These are phyloP conservation scores for Parsonsia alboflavescens DNA, from an alignment of 257 asterid genomes.

Conservation along the genomic window DNA sequence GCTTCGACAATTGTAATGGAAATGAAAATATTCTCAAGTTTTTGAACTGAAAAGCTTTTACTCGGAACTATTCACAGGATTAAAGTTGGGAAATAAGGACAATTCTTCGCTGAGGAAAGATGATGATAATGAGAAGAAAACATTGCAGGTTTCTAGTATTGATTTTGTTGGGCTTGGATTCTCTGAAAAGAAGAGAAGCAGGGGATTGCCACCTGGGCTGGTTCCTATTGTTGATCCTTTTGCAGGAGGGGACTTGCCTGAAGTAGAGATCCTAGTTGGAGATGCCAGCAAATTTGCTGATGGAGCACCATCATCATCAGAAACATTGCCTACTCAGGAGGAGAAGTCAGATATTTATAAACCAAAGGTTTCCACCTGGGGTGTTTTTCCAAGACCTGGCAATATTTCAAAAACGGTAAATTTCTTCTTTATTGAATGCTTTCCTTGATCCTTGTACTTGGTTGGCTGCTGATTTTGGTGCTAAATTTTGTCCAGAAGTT, in stretches of 20 bases:
- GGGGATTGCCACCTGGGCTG: constrained; percentile 77
- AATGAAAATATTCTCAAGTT: not conserved
- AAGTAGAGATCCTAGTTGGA: constrained; percentile 79
- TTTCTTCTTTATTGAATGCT: constrained; percentile 6
- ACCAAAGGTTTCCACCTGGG: constrained; percentile 99
- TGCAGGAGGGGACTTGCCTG: constrained; percentile 60
- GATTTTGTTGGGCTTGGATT: constrained; percentile 89
- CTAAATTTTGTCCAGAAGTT: not conserved
- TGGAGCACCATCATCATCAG: constrained; percentile 18
- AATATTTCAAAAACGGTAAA: constrained; percentile 80
- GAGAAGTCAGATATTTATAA: constrained; percentile 50
- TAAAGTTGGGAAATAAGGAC: constrained; percentile 31
- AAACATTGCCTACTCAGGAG: constrained; percentile 23
- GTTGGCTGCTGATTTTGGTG: not conserved
- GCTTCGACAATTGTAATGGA: not conserved
- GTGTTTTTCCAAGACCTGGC: constrained; percentile 86
- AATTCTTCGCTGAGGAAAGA: constrained; percentile 25
- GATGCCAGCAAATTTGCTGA: constrained; percentile 61
- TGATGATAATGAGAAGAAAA: constrained; percentile 31
- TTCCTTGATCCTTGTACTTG: not conserved
- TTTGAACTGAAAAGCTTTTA: constrained; percentile 4
- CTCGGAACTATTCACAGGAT: constrained; percentile 32
- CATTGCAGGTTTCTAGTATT: constrained; percentile 45
- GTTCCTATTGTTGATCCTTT: constrained; percentile 52
- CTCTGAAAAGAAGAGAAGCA: constrained; percentile 67